These are phyloP conservation scores for Escovopsis weberi DNA, from an alignment of 2,329 filamentous ascomycete genomes.

Conservation along the genomic window DNA sequence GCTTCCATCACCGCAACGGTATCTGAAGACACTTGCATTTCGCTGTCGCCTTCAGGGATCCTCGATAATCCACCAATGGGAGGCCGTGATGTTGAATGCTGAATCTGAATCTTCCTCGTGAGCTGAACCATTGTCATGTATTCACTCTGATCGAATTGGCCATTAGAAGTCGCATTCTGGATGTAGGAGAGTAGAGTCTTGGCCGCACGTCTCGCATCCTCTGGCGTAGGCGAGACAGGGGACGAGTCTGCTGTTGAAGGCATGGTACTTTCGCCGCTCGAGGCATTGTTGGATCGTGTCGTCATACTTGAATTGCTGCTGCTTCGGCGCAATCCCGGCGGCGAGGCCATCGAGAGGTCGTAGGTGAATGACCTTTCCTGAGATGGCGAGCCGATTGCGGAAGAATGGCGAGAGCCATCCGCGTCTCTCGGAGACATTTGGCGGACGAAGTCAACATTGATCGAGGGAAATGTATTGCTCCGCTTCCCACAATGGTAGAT, in stretches of 20 bases:
- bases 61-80: constrained; percentile 36
- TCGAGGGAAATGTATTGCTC: constrained; percentile 72
- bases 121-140: constrained; percentile 65
- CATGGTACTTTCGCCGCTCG: constrained; percentile 8
- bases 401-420: constrained; percentile 34
- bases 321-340: constrained; percentile 19
- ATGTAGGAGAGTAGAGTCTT: constrained; percentile 74
- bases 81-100: constrained; percentile 22
- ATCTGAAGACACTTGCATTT: constrained; percentile 23
- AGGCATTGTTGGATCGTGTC: constrained; percentile 10
- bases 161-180: constrained; percentile 48
- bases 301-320: constrained; percentile 23
- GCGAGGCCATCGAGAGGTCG: constrained; percentile 28
- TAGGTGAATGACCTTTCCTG: constrained; percentile 33
- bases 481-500: constrained; percentile 54
- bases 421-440: constrained; percentile 26
- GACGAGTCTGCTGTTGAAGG: constrained; percentile 33
- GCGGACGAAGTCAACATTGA: constrained; percentile 46
- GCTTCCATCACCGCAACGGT: constrained; percentile 15
- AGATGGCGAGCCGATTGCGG: constrained; percentile 35
- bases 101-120: constrained; percentile 71
- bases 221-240: constrained; percentile 58
- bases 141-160: constrained; percentile 62
- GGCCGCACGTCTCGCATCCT: constrained; percentile 71
- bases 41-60: constrained; percentile 42